These are phyloP conservation scores for Solanum tarapatanum DNA, from an alignment of 257 asterid genomes.

Conservation along the genomic window DNA sequence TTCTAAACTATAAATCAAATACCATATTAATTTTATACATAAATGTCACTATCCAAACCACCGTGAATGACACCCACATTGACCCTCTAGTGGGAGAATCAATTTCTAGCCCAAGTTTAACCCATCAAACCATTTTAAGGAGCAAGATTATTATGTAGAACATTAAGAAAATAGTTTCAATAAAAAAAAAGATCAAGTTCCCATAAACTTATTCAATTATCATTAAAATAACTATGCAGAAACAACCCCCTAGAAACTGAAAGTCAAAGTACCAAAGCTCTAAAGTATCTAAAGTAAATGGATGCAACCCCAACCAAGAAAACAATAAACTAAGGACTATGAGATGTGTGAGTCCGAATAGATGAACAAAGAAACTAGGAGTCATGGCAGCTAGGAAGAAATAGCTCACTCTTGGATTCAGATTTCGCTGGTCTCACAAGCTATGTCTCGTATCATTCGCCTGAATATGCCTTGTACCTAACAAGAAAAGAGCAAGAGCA, in stretches of 20 bases:
- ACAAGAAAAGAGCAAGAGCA: too few species aligned
- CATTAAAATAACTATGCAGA: neutral
- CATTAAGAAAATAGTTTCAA: neutral
- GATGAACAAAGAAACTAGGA: neutral
- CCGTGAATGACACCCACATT: too few species aligned
- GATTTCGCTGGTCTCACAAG: neutral
- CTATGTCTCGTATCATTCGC: neutral
- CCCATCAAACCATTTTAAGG: neutral
- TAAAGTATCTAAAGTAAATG: too few species aligned
- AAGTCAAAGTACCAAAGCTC: neutral
- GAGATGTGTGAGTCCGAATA: neutral
- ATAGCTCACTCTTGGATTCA: neutral
- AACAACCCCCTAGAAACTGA: neutral
- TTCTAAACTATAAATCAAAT: neutral
- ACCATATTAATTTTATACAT: neutral
- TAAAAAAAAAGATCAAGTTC: neutral
- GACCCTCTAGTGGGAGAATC: neutral
- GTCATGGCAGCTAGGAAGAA: neutral
- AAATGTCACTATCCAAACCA: neutral
- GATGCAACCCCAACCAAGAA: neutral
- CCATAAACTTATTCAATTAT: neutral
- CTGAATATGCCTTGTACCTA: neutral
- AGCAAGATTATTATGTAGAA: neutral
- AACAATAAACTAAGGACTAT: neutral
- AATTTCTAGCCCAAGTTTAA: neutral